Conservation (phyloP, 306 rosid genomes). For the Sicyos baderoa region DNA sequence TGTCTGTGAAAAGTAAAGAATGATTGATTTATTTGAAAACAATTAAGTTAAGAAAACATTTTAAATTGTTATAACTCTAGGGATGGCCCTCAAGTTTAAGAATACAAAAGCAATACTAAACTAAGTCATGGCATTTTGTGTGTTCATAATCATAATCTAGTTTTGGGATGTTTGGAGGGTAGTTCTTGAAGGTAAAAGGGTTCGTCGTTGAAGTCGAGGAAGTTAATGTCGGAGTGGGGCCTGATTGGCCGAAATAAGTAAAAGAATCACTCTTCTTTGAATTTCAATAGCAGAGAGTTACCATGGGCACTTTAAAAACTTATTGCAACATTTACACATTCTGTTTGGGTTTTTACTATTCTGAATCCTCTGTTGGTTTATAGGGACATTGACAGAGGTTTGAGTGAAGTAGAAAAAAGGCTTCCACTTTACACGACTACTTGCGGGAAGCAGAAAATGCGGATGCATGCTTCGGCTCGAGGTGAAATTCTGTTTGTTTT, state of each 20-base stretch:
- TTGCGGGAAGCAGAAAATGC: constrained; percentile 19
- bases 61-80: neutral
- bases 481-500: constrained; percentile 30
- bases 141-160: too few relatives aligned
- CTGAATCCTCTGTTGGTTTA: neutral
- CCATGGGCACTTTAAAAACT: neutral
- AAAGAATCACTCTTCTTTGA: neutral
- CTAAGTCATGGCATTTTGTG: too few relatives aligned
- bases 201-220: neutral
- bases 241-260: neutral
- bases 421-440: constrained; percentile 13
- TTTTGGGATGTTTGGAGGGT: neutral
- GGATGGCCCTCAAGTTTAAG: too few relatives aligned
- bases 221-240: neutral
- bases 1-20: neutral
- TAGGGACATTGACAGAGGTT: constrained; percentile 27
- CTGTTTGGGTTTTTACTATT: too few relatives aligned
- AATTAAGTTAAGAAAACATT: neutral
- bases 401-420: constrained; percentile 18
- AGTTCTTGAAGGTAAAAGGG: neutral
- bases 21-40: neutral
- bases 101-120: neutral
- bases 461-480: constrained; percentile 34
- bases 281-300: neutral
- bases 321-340: neutral